A percentile compares a stretch with the other conserved stretches of the same genome.
These are phyloP conservation scores for Zygosaccharomyces pseudobailii DNA, from an alignment of 1,139 yeast species.

Conservation along the genomic window DNA sequence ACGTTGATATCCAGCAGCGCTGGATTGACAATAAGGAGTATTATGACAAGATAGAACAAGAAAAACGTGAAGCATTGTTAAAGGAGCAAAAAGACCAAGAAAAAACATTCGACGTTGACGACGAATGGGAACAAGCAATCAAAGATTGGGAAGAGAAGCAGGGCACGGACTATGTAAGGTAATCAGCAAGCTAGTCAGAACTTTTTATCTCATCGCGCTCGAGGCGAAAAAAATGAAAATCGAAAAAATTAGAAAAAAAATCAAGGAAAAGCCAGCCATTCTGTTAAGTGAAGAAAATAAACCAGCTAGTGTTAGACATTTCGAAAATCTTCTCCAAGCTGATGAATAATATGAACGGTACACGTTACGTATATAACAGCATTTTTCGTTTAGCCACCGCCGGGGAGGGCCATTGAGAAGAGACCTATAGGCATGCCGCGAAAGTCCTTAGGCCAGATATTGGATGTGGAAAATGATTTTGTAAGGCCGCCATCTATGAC, in stretches of 20 bases:
- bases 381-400: background rate
- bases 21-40: constrained; percentile 85
- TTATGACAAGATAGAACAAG: constrained; percentile 63
- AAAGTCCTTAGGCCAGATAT: constrained; percentile 28
- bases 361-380: background rate
- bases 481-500: constrained; percentile 31
- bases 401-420: background rate
- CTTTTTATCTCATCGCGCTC: background rate
- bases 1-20: constrained; percentile 81
- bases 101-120: constrained; percentile 42
- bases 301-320: background rate
- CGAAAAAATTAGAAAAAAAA: background rate
- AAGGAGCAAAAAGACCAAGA: constrained; percentile 37
- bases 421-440: constrained; percentile 23
- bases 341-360: background rate
- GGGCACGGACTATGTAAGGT: constrained; percentile 26
- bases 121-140: constrained; percentile 64
- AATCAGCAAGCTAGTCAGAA: background rate
- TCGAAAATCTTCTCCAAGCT: background rate
- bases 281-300: background rate
- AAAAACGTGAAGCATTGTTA: constrained; percentile 36
- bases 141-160: constrained; percentile 55
- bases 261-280: background rate
- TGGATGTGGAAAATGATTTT: constrained; percentile 26
- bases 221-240: background rate